A percentile compares a stretch with the other conserved stretches of the same genome.
phyloP scores from a whole-genome alignment of 176 grass and related monocot genomes.

The Triticum aestivum region IWGSC_CS_RefSeq_v2.1 NC_057802.1:455543166-455543665 shows the following conservation, averaged over 20 bases:
- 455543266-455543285: neutral
- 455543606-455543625: constrained; percentile 2
- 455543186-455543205: neutral
- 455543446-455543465: neutral
- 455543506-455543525: neutral
- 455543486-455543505: neutral
- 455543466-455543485: constrained; percentile 8
- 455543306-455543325: constrained; percentile 70
- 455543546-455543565: neutral
- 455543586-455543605: neutral
- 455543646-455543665: neutral
- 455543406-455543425: constrained; percentile 12
- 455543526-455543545: neutral
- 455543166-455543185: neutral
- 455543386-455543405: constrained; percentile 84
- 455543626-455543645: neutral
- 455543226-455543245: neutral
- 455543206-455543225: neutral
- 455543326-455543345: constrained; percentile 89
- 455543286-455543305: neutral
- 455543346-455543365: constrained; percentile 64
- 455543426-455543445: neutral
- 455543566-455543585: too few relatives aligned
- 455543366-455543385: constrained; percentile 78
- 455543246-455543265: neutral